phyloP scores from a whole-genome alignment of 2,329 filamentous ascomycete species.

The Beauveria medogensis region DNA sequence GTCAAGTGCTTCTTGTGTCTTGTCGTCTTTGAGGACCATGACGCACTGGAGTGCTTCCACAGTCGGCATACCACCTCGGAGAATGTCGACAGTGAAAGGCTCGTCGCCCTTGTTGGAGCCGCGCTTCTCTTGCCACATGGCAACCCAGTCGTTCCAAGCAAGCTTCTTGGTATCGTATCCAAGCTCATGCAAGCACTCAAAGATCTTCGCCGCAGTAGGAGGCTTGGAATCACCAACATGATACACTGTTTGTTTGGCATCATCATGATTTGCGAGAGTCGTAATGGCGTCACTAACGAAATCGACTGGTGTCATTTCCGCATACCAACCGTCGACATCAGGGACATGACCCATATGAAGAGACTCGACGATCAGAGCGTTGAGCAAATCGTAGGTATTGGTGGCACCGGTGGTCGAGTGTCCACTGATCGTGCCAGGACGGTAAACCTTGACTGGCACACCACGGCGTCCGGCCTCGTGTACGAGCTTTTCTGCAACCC shows the following conservation, averaged over 20 bases:
- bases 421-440: slow-evolving; percentile 70
- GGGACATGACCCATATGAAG: slow-evolving; percentile 63
- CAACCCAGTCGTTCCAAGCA: slow-evolving; percentile 66
- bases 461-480: slow-evolving; percentile 60
- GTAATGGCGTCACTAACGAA: slow-evolving; percentile 70
- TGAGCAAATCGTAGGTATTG: slow-evolving; percentile 71
- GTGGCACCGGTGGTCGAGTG: slow-evolving; percentile 67
- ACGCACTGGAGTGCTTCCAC: slow-evolving; percentile 63
- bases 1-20: slow-evolving; percentile 53
- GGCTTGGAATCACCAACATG: slow-evolving; percentile 69
- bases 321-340: slow-evolving; percentile 64
- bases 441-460: slow-evolving; percentile 62
- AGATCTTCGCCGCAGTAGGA: slow-evolving; percentile 57
- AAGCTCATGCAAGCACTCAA: slow-evolving; percentile 54
- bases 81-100: slow-evolving; percentile 69
- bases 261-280: slow-evolving; percentile 56
- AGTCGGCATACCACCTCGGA: slow-evolving; percentile 72
- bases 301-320: slow-evolving; percentile 80
- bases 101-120: slow-evolving; percentile 58
- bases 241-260: slow-evolving; percentile 57
- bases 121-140: slow-evolving; percentile 63
- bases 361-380: slow-evolving; percentile 69
- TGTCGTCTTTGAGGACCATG: slow-evolving; percentile 64
- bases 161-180: slow-evolving; percentile 63
- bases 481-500: slow-evolving; percentile 71